phyloP scores from a whole-genome alignment of 768 basidiomycete species.

The Lepiota venenata region DNA sequence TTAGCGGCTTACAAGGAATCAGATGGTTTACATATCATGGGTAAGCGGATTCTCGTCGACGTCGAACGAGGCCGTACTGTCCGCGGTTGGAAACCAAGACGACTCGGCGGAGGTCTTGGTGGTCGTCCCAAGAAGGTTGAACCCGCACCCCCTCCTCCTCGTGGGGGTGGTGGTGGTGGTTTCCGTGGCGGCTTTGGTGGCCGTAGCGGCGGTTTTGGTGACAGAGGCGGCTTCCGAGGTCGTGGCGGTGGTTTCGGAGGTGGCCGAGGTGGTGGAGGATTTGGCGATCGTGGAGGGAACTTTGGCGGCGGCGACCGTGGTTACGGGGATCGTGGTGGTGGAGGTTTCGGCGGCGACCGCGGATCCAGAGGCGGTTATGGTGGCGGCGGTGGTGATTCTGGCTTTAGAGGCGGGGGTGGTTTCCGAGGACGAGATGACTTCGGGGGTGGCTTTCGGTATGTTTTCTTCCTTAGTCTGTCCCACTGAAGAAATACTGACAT shows the following conservation, averaged over 20 bases:
- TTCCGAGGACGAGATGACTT: conserved; percentile 38
- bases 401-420: conserved; percentile 25
- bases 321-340: conserved; percentile 39
- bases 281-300: conserved; percentile 36
- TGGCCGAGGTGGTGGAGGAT: conserved; percentile 34
- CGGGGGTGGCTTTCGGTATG: conserved; percentile 53
- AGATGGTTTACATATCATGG: conserved; percentile 93
- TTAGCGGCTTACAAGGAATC: conserved; percentile 97
- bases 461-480: not conserved
- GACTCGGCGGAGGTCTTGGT: conserved; percentile 98
- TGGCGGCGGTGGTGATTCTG: conserved; percentile 33
- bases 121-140: conserved; percentile 87
- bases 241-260: conserved; percentile 39
- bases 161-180: conserved; percentile 36
- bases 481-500: conserved; percentile 12
- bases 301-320: conserved; percentile 37
- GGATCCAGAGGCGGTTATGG: conserved; percentile 41
- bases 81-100: conserved; percentile 96
- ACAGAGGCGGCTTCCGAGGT: conserved; percentile 42
- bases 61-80: conserved; percentile 98
- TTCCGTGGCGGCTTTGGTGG: conserved; percentile 33
- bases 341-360: conserved; percentile 35
- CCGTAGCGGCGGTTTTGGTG: conserved; percentile 41
- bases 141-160: conserved; percentile 30
- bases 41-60: conserved; percentile 94